Conservation (phyloP, 2,329 filamentous ascomycete species). For the Aspergillus brunneoviolaceus region DNA sequence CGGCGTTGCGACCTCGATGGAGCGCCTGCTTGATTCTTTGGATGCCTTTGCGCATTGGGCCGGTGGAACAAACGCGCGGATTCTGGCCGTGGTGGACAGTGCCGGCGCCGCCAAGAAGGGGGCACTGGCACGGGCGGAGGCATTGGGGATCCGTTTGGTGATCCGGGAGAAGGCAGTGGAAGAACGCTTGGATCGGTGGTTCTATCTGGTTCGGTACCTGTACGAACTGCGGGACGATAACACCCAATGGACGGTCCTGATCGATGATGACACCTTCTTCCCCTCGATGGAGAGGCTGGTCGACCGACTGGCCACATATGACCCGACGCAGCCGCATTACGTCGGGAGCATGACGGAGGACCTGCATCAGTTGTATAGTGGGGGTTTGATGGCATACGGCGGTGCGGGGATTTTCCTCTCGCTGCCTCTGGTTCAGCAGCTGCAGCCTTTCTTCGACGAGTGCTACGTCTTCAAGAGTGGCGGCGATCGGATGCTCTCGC, state of each 20-base stretch:
- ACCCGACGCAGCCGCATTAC: slow-evolving; percentile 50
- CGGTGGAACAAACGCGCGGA: slow-evolving; percentile 45
- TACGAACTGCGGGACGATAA: slow-evolving; percentile 39
- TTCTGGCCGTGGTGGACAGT: slow-evolving; percentile 50
- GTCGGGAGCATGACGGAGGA: slow-evolving; percentile 57
- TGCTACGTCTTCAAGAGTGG: slow-evolving; percentile 45
- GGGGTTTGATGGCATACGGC: slow-evolving; percentile 58
- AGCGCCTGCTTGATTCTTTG: slow-evolving; percentile 49
- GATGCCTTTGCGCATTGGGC: slow-evolving; percentile 55
- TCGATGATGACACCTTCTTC: slow-evolving; percentile 63
- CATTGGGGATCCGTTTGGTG: slow-evolving; percentile 41
- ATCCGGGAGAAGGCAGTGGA: slow-evolving; percentile 20
- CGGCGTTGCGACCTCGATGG: slow-evolving; percentile 53
- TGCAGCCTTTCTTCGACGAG: slow-evolving; percentile 47
- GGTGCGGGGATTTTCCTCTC: slow-evolving; percentile 58
- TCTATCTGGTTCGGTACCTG: slow-evolving; percentile 49
- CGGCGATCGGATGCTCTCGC: slow-evolving; percentile 55
- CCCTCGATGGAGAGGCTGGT: slow-evolving; percentile 52
- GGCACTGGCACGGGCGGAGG: slow-evolving; percentile 23
- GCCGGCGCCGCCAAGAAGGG: slow-evolving; percentile 20
- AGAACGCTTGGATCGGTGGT: slow-evolving; percentile 49
- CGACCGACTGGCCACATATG: slow-evolving; percentile 44
- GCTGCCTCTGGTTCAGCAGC: slow-evolving; percentile 47
- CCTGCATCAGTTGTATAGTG: slow-evolving; percentile 47
- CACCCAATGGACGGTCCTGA: slow-evolving; percentile 54